These are phyloP conservation scores for Colletotrichum trifolii DNA, from an alignment of 2,329 filamentous ascomycete genomes.

Conservation along the genomic window DNA sequence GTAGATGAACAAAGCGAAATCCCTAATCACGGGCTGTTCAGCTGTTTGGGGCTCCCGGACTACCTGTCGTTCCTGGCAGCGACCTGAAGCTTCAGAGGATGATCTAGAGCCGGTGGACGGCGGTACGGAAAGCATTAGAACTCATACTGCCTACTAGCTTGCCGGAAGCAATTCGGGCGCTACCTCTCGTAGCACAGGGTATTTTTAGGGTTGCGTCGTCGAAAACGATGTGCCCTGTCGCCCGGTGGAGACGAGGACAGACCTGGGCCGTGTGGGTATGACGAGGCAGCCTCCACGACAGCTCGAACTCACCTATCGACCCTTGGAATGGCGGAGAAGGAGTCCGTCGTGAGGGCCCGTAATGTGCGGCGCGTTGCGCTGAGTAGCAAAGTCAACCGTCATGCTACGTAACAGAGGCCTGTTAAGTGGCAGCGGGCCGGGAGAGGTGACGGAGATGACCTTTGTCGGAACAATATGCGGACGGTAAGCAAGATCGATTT, in stretches of 20 bases:
- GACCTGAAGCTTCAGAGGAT: constrained; percentile 29
- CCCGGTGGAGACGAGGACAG: constrained; percentile 9
- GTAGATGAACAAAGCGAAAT: constrained; percentile 2
- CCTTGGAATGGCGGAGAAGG: constrained; percentile 14
- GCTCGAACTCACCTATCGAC: constrained; percentile 16
- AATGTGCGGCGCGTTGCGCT: too few relatives aligned
- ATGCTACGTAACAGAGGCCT: too few relatives aligned
- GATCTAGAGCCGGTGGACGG: constrained; percentile 15
- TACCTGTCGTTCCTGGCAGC: constrained; percentile 11
- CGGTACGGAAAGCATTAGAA: neutral
- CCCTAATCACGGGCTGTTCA: neutral
- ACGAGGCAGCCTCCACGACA: constrained; percentile 27
- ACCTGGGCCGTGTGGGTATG: constrained; percentile 28
- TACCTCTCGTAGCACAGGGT: constrained; percentile 19
- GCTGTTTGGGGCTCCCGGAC: constrained; percentile 4
- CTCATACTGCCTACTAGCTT: neutral
- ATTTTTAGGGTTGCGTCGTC: constrained; percentile 34
- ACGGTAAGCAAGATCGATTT: constrained; percentile 33
- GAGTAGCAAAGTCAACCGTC: too few relatives aligned
- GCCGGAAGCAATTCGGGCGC: constrained; percentile 29
- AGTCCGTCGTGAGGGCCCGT: neutral
- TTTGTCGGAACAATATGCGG: constrained; percentile 23
- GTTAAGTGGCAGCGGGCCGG: too few relatives aligned
- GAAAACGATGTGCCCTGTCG: constrained; percentile 12
- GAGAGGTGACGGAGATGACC: constrained; percentile 4